Conservation (phyloP, 2,329 filamentous ascomycete genomes). For the Exophiala calicioides region DNA sequence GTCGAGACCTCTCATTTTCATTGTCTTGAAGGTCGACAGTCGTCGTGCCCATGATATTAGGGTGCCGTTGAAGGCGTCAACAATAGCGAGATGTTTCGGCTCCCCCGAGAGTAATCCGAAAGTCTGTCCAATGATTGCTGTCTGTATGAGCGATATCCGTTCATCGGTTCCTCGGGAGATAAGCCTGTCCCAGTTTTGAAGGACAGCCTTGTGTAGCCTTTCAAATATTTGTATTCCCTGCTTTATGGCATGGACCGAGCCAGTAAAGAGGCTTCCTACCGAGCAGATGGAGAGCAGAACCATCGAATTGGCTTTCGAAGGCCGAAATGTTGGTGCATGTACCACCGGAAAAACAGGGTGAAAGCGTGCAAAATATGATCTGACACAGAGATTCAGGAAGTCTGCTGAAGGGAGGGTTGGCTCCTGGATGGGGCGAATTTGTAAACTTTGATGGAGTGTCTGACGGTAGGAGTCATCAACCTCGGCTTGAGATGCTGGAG, state of each 20-base stretch:
- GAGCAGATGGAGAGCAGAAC: constrained; percentile 42
- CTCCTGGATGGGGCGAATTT: constrained; percentile 23
- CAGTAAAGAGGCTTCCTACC: constrained; percentile 40
- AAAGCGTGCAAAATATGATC: constrained; percentile 27
- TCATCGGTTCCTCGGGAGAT: constrained; percentile 28
- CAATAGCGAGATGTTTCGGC: constrained; percentile 33
- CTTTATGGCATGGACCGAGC: constrained; percentile 34
- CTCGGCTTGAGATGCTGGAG: constrained; percentile 23
- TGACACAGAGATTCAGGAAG: constrained; percentile 29
- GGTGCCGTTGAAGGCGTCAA: constrained; percentile 37
- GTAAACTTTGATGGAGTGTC: constrained; percentile 25
- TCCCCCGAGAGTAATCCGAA: constrained; percentile 35
- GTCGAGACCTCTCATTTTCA: constrained; percentile 23
- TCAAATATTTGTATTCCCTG: constrained; percentile 37
- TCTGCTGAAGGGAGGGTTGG: constrained; percentile 25
- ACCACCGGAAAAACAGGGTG: constrained; percentile 28
- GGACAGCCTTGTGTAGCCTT: constrained; percentile 36
- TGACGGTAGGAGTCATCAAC: constrained; percentile 28
- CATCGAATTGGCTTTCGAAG: constrained; percentile 32
- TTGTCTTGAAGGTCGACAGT: constrained; percentile 28
- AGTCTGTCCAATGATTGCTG: constrained; percentile 36
- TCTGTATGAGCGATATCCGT: constrained; percentile 33
- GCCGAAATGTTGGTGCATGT: constrained; percentile 29
- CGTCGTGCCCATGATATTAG: constrained; percentile 35
- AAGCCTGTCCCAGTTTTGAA: constrained; percentile 35